Base-by-base conservation (phyloP, 768 basidiomycete species). In the Trametes villosa region DNA sequence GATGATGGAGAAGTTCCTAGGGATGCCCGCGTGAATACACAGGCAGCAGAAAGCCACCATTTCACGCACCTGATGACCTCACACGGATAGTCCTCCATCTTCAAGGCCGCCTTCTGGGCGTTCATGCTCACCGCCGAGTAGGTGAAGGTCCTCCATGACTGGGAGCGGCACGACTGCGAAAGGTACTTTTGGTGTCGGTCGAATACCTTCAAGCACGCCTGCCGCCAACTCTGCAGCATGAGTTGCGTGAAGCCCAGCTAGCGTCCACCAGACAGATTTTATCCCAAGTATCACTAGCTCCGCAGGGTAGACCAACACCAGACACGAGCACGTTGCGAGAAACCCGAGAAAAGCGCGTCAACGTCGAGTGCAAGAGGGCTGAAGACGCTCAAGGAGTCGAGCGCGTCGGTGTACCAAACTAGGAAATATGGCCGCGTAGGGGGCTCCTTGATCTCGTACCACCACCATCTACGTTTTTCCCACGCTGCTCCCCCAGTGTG, bases 1-100 rank as follows among this genome's bases (percentile, higher is more conserved):
- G 71, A 98, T 96, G 66, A 98, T 94, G 11, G 94, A 96, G 73
- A 98, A 94, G 73, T 98, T 98, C 53, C 90, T 91, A 54, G 12
- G 47, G 12, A 26, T 38, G 15, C 18, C 11, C 9, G 7, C 33
- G n/a, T 20, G 26, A 38, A 24, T 5, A 13, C 11, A 29, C 26
- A 8, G 22, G 4, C 11, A 9, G 20, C 17, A 41, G 8, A 30
- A 58, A 45, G 53, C 70, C 40, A 57, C 27, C 26, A 5, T 7
- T 20, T 31, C 12, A n/a, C 62, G 33, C 46, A 91, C 91, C 91
- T 82, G 62, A 92, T 88, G 20, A 80, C 69, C 44, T 92, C 85
- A 67, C 85, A 85, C 0, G 86, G 77, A 72, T 83, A 94, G 18
- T 86, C 81, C 59, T 87, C 80, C 79, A 87, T 87, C 29, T 72